Evolutionary conservation across 2,329 filamentous ascomycete genomes (phyloP), one percentile per base, ranked within the genome.

Genomic region (Fusarium setosum): DNA sequence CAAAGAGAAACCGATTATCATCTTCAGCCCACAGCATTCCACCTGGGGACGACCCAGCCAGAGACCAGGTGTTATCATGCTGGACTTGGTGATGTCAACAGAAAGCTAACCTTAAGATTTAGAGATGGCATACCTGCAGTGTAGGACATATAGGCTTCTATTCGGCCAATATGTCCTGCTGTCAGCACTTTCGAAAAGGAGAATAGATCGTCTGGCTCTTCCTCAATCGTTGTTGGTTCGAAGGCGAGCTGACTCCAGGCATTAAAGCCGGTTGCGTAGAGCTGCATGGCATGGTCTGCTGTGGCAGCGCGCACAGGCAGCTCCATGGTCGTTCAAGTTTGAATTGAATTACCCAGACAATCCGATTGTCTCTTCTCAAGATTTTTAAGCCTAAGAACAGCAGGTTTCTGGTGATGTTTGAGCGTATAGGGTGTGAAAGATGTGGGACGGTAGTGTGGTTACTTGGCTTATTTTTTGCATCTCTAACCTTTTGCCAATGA

Each of bases 261-360:
- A 69, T 90, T 89, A 75, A 86, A 84, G 37, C 87, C 87, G 4
- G 83, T 67, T 38, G 82, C 85, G 70, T 84, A 85, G 6, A 90
- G 73, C 51, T 83, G 77, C 84, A 86, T 81, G 21, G 12, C 21
- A 20, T 56, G 24, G 13, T 54, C 31, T 20, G 21, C 31, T 3
- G 18, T 18, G 6, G 54, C 37, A 1, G 29, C 5, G n/a, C 56
- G 58, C 9, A 65, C 6, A 5, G 62, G 60, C 4, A 72, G 47
- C 11, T 71, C 32, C 56, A 61, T 68, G 17, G 1, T 20, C 3
- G 12, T 2, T 24, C 3, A 12, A 10, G 10, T 2, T 38, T 11
- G 6, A 13, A 7, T 15, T 18, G 15, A 23, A 12, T 8, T 3
- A n/a, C n/a, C n/a, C n/a, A n/a, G n/a, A n/a, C 2, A 21, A 18